These are phyloP conservation scores for Penicillium sp. DNA, from an alignment of 2,329 filamentous ascomycete species.

Conservation along the genomic window DNA sequence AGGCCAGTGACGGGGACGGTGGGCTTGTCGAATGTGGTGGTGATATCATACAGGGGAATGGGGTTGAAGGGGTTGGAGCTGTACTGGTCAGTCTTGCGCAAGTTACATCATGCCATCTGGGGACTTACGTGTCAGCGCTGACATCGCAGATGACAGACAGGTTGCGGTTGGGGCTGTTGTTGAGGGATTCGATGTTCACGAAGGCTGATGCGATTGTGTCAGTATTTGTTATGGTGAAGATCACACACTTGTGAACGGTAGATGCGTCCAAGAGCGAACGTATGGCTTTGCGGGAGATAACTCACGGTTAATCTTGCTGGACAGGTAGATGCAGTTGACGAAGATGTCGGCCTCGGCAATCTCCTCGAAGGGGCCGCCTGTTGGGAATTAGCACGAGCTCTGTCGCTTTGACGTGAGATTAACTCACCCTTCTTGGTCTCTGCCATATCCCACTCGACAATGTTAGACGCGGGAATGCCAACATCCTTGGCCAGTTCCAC, in stretches of 20 bases:
- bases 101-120: slow-evolving; percentile 17
- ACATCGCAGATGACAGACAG: slow-evolving; percentile 82
- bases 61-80: slow-evolving; percentile 52
- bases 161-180: slow-evolving; percentile 63
- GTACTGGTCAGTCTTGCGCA: slow-evolving; percentile 10
- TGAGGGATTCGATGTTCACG: slow-evolving; percentile 69
- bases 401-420: not conserved
- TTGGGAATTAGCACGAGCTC: slow-evolving; percentile 22
- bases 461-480: slow-evolving; percentile 68
- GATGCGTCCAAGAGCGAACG: not conserved
- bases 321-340: slow-evolving; percentile 88
- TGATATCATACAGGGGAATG: slow-evolving; percentile 75
- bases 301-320: slow-evolving; percentile 66
- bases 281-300: not conserved
- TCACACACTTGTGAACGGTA: not conserved
- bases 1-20: slow-evolving; percentile 68
- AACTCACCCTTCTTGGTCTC: slow-evolving; percentile 67
- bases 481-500: slow-evolving; percentile 76
- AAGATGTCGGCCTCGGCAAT: slow-evolving; percentile 71
- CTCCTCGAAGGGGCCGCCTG: slow-evolving; percentile 72
- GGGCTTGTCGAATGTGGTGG: slow-evolving; percentile 86
- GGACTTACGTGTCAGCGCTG: slow-evolving; percentile 46
- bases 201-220: slow-evolving; percentile 53
- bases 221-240: not conserved
- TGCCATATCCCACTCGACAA: slow-evolving; percentile 74